These are phyloP conservation scores for Camillea tinctor DNA, from an alignment of 2,329 filamentous ascomycete genomes.

Conservation along the genomic window DNA sequence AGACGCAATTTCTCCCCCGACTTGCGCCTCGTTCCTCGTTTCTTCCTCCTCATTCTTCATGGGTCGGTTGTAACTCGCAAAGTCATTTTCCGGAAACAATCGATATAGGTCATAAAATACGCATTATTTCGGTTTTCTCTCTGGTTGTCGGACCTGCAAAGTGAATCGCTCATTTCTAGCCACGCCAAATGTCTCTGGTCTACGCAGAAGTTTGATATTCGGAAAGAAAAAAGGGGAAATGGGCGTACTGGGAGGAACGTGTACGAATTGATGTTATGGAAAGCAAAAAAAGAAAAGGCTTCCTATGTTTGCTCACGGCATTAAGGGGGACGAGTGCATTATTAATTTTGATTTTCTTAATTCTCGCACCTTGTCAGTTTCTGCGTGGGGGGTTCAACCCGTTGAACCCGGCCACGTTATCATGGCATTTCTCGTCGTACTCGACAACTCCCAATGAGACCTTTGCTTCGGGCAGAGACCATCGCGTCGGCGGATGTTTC, in stretches of 20 bases:
- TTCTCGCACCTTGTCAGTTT: constrained; percentile 21
- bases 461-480: constrained; percentile 11
- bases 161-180: constrained; percentile 25
- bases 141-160: constrained; percentile 27
- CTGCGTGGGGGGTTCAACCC: constrained; percentile 15
- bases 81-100: constrained; percentile 53
- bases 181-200: constrained; percentile 17
- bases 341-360: neutral
- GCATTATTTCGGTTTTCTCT: constrained; percentile 34
- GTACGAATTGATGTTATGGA: constrained; percentile 39
- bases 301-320: constrained; percentile 24
- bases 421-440: constrained; percentile 22
- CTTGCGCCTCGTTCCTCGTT: constrained; percentile 43
- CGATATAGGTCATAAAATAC: constrained; percentile 53
- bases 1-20: constrained; percentile 35
- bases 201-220: constrained; percentile 32
- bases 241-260: constrained; percentile 37
- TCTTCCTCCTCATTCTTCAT: constrained; percentile 42
- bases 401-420: constrained; percentile 18
- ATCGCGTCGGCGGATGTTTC: constrained; percentile 6
- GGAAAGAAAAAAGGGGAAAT: constrained; percentile 33
- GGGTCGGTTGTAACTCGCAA: constrained; percentile 59
- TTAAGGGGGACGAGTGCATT: constrained; percentile 14
- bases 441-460: constrained; percentile 27
- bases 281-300: constrained; percentile 30